These are phyloP conservation scores for Oryza coarctata DNA, from an alignment of 176 grass and related monocot species.

Conservation along the genomic window DNA sequence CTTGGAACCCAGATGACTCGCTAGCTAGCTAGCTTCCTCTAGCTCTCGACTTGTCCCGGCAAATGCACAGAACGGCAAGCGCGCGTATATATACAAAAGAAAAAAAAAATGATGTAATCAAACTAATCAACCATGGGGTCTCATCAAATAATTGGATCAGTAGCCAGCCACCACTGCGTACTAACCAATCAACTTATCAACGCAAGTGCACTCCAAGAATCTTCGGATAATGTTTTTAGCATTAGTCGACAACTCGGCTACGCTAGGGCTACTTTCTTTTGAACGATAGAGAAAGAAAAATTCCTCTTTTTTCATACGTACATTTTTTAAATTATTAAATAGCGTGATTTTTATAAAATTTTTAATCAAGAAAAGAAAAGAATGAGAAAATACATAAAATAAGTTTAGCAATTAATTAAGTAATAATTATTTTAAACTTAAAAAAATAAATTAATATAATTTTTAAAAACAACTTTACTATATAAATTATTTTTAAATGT, in stretches of 20 bases:
- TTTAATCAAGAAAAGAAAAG: too few relatives aligned
- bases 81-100: background rate
- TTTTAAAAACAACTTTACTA: too few relatives aligned
- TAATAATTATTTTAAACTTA: too few relatives aligned
- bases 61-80: background rate
- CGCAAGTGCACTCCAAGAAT: background rate
- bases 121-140: background rate
- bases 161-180: background rate
- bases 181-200: background rate
- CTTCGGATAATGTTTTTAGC: background rate
- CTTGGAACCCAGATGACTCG: background rate
- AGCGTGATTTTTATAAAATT: too few relatives aligned
- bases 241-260: background rate
- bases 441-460: too few relatives aligned
- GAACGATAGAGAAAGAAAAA: too few relatives aligned
- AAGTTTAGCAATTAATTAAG: too few relatives aligned
- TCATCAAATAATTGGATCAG: constrained; percentile 37
- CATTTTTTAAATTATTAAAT: too few relatives aligned
- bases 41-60: constrained; percentile 1
- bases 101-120: background rate
- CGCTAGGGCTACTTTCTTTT: too few relatives aligned
- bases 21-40: background rate
- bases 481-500: too few relatives aligned
- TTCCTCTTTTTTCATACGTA: too few relatives aligned
- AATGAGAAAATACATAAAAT: too few relatives aligned